Evolutionary conservation across 208 protist species (phyloP), one percentile per base, ranked within the genome.

Genomic region (Kentomonas sorsogonicus): DNA sequence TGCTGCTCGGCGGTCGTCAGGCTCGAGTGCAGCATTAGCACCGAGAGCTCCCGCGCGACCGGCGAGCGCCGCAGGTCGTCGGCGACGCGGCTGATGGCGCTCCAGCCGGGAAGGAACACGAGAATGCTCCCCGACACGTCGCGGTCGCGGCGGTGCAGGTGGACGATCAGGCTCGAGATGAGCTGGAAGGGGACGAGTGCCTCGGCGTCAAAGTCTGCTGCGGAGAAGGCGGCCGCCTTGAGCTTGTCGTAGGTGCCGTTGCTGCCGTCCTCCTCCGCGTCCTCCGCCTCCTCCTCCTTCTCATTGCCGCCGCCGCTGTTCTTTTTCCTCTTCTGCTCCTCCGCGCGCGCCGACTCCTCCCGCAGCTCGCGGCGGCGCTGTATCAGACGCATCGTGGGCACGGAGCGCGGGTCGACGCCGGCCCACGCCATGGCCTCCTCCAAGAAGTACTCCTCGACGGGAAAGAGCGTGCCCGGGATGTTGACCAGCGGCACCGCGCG

Each of bases 11-110:
- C 73, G 25, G 73, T 76, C 7, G 88, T 85, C n/a, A 98, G 68
- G n/a, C 65, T 85, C 1, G 91, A 87, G 65, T 97, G 93, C 39
- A 98, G 83, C 67, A 88, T 77, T 33, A 96, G 48, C 33, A 97
- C 69, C 18, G 72, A 84, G 15, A 96, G 69, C 38, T 93, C 69
- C 29, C 61, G 63, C 11, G 68, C 69, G 33, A 77, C 41, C 2
- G 47, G 23, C 3, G 66, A 81, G 7, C 67, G 53, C 41, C 63
- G 66, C 53, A 96, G 72, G 52, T 81, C 72, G 15, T 75, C 62
- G 3, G 63, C 70, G 6, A 91, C 69, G 1, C 58, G 51, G 36
- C 80, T 74, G 59, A 97, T 98, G 23, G 93, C 89, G 13, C 83
- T 72, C 82, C 93, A 95, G 7, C 89, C 89, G 15, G 91, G 86